phyloP scores from a whole-genome alignment of 176 grass and related monocot genomes.

The Musa acuminata region DNA sequence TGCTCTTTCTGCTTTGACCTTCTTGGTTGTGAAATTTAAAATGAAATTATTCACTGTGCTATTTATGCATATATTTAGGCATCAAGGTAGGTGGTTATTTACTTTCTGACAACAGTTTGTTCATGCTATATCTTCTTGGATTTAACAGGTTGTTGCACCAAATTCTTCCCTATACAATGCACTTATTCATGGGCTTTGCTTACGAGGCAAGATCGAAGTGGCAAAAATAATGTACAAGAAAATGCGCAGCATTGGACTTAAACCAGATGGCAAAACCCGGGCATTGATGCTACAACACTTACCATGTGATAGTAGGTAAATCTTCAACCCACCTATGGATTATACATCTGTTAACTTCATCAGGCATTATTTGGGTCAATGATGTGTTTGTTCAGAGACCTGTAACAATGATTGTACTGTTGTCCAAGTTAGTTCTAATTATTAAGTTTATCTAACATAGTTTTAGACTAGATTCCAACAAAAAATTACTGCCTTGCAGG shows the following conservation, averaged over 20 bases:
- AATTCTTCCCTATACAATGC: constrained; percentile 58
- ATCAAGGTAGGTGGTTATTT: neutral
- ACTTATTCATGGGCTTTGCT: constrained; percentile 60
- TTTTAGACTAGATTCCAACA: neutral
- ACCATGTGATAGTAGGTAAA: neutral
- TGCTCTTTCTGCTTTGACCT: no score
- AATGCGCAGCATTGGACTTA: constrained; percentile 58
- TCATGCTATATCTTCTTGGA: neutral
- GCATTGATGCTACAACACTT: constrained; percentile 71
- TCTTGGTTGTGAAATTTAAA: neutral
- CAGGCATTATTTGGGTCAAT: no score
- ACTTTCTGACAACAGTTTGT: neutral
- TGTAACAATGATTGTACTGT: no score
- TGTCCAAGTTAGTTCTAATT: no score
- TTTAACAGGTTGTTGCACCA: constrained; percentile 34
- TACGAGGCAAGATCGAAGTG: constrained; percentile 42
- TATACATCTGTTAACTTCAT: no score
- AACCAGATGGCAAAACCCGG: constrained; percentile 55
- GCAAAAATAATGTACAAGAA: constrained; percentile 47
- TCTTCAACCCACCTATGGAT: no score
- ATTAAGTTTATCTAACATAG: neutral
- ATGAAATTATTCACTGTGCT: neutral
- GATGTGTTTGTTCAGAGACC: no score
- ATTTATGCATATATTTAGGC: neutral
- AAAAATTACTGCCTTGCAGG: neutral